Evolutionary conservation across 306 rosid species (phyloP).

Genomic region (Senna tora): DNA sequence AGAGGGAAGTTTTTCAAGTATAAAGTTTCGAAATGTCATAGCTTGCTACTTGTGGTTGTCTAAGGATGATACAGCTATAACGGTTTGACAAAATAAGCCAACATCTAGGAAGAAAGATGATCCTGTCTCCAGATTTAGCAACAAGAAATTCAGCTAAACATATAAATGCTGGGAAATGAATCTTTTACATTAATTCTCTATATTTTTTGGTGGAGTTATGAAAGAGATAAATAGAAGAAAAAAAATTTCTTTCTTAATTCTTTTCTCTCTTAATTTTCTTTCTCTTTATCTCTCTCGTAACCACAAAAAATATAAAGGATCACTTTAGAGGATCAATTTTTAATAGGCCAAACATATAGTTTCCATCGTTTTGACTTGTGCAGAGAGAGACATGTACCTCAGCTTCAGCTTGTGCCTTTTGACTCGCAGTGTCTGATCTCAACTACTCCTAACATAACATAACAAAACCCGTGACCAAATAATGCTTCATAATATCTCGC

Average conservation of each 20-base stretch:
- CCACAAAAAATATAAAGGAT: too few relatives aligned
- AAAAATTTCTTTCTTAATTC: too few relatives aligned
- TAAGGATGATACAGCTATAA: conserved; percentile 1
- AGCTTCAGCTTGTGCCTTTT: conserved; percentile 43
- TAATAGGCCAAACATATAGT: conserved; percentile 28
- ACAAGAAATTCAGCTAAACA: conserved; percentile 36
- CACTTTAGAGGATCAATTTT: too few relatives aligned
- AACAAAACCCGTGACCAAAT: conserved; percentile 41
- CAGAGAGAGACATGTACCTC: conserved; percentile 31
- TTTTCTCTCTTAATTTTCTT: too few relatives aligned
- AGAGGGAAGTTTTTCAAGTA: neutral
- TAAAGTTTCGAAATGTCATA: neutral
- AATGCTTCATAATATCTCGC: conserved; percentile 19
- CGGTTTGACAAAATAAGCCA: conserved; percentile 37
- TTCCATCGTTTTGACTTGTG: conserved; percentile 53
- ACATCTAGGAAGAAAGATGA: conserved; percentile 22
- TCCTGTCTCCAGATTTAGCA: conserved; percentile 41
- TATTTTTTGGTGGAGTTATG: too few relatives aligned
- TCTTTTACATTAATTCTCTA: too few relatives aligned
- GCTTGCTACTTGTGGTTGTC: neutral
- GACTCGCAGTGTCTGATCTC: conserved; percentile 16
- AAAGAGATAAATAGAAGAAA: too few relatives aligned
- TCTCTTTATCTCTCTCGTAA: too few relatives aligned
- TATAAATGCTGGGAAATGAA: too few relatives aligned
- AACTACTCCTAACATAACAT: conserved; percentile 37